Evolutionary conservation across 176 grass and related monocot species (phyloP).

Genomic region (barley (Hordeum vulgare)): MorexV3_pseudomolecules_assembly NC_058520.1:422772906-422773405

Average conservation of each 20-base stretch:
- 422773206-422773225: slow-evolving; percentile 52
- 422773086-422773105: slow-evolving; percentile 38
- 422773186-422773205: slow-evolving; percentile 41
- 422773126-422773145: slow-evolving; percentile 25
- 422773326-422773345: slow-evolving; percentile 55
- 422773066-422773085: slow-evolving; percentile 30
- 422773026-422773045: not conserved
- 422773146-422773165: slow-evolving; percentile 30
- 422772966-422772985: not conserved
- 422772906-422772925: not conserved
- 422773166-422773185: slow-evolving; percentile 64
- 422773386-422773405: slow-evolving; percentile 51
- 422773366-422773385: slow-evolving; percentile 56
- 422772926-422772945: not conserved
- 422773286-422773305: slow-evolving; percentile 53
- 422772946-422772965: not conserved
- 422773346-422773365: slow-evolving; percentile 66
- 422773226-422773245: slow-evolving; percentile 57
- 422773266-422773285: slow-evolving; percentile 34
- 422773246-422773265: slow-evolving; percentile 45
- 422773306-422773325: slow-evolving; percentile 36
- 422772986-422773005: not conserved
- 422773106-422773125: slow-evolving; percentile 29
- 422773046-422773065: slow-evolving; percentile 17
- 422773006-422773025: not conserved